These are phyloP conservation scores for Boletus edulis DNA, from an alignment of 768 basidiomycete species.

Conservation along the genomic window DNA sequence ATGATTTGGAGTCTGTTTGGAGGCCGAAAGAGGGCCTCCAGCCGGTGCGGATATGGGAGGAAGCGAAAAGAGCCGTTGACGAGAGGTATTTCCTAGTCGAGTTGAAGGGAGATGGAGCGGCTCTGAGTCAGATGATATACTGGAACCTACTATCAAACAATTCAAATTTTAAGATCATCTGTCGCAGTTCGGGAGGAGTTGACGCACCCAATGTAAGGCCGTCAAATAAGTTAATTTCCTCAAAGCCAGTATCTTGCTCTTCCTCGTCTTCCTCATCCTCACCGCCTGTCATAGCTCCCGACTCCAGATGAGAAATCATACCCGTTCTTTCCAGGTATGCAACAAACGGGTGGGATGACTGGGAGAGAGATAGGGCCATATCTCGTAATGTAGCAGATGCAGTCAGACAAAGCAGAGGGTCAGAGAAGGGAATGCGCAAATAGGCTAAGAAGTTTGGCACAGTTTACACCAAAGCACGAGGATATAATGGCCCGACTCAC, in stretches of 20 bases:
- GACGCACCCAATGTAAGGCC: slow-evolving; percentile 62
- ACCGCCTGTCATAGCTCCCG: neutral
- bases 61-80: slow-evolving; percentile 65
- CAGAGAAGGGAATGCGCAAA: slow-evolving; percentile 60
- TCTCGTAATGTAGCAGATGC: slow-evolving; percentile 87
- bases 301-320: slow-evolving; percentile 15
- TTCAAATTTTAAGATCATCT: neutral
- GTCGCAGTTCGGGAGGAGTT: neutral
- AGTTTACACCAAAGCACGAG: neutral
- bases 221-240: slow-evolving; percentile 67
- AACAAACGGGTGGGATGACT: slow-evolving; percentile 35
- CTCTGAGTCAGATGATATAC: slow-evolving; percentile 35
- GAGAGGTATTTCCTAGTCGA: slow-evolving; percentile 65
- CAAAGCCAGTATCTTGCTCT: slow-evolving; percentile 46
- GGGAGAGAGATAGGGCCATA: slow-evolving; percentile 53
- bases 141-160: slow-evolving; percentile 41
- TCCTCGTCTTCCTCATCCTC: slow-evolving; percentile 34
- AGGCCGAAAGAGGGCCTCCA: slow-evolving; percentile 45
- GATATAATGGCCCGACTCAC: slow-evolving; percentile 46
- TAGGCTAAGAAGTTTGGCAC: slow-evolving; percentile 51
- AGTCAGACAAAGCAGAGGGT: slow-evolving; percentile 84
- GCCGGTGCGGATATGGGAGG: slow-evolving; percentile 45
- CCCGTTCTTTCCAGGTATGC: slow-evolving; percentile 20
- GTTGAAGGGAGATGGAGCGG: slow-evolving; percentile 60
- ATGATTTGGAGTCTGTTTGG: slow-evolving; percentile 49